These are phyloP conservation scores for Rusavskia elegans DNA, from an alignment of 495 filamentous ascomycete genomes.

Conservation along the genomic window DNA sequence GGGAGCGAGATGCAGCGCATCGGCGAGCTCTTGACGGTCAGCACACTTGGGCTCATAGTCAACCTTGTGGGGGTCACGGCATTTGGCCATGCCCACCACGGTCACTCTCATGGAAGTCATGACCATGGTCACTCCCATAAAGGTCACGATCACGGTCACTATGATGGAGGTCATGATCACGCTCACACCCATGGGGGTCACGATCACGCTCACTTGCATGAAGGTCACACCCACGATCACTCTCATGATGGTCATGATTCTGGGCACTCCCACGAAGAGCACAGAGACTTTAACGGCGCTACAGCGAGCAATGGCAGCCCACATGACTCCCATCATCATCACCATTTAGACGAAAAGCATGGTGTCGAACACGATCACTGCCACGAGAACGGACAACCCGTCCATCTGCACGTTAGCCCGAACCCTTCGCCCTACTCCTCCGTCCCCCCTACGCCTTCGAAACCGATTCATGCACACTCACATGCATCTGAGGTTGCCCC, in stretches of 20 bases:
- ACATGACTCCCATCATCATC: constrained; percentile 21
- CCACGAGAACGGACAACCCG: constrained; percentile 8
- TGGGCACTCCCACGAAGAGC: not conserved
- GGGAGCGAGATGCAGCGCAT: constrained; percentile 70
- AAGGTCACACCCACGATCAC: constrained; percentile 20
- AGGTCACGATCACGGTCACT: constrained; percentile 38
- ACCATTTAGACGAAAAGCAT: not conserved
- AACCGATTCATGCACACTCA: constrained; percentile 9
- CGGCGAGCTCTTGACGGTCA: constrained; percentile 75
- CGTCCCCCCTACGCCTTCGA: constrained; percentile 12
- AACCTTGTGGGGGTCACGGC: constrained; percentile 86
- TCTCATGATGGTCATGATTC: constrained; percentile 16
- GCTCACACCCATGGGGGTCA: constrained; percentile 14
- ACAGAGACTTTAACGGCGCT: no score
- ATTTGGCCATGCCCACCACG: constrained; percentile 57
- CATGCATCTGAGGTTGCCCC: constrained; percentile 9
- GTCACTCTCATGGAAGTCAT: constrained; percentile 41
- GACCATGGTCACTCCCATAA: constrained; percentile 28
- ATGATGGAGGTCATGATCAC: constrained; percentile 26
- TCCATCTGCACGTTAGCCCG: constrained; percentile 14
- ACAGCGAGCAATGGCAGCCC: not conserved
- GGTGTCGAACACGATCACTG: not conserved
- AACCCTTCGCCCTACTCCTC: constrained; percentile 8
- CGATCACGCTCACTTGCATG: constrained; percentile 18
- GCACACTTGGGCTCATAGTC: constrained; percentile 66